Evolutionary conservation across 2,329 filamentous ascomycete species (phyloP).

Genomic region (Xylariaceae sp.): DNA sequence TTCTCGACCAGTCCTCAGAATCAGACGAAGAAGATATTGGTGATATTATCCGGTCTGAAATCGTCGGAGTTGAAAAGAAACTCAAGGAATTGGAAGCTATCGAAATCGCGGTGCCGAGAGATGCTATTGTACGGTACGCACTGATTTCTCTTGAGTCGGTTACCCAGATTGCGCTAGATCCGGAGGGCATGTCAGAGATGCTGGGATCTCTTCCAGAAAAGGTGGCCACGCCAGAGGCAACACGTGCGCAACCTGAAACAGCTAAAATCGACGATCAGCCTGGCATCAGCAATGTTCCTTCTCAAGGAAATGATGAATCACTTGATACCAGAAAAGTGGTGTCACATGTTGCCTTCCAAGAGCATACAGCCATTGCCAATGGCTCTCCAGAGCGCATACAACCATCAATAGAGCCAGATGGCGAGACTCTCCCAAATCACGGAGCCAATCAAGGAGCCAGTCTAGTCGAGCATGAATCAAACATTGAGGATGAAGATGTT

Average conservation of each 20-base stretch:
- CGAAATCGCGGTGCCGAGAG: conserved; percentile 36
- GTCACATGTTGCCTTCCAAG: conserved; percentile 12
- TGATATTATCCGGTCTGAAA: conserved; percentile 52
- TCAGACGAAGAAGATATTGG: conserved; percentile 55
- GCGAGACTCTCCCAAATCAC: conserved; percentile 11
- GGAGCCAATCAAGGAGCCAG: conserved; percentile 6
- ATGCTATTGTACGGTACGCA: conserved; percentile 45
- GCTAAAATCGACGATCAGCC: conserved; percentile 22
- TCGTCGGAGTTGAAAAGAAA: conserved; percentile 47
- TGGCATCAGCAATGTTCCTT: conserved; percentile 2
- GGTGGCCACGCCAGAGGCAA: conserved; percentile 17
- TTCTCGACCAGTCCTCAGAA: conserved; percentile 46
- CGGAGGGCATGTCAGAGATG: conserved; percentile 41
- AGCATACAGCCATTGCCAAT: conserved; percentile 3
- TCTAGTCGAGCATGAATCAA: conserved; percentile 16
- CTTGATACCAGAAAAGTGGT: conserved; percentile 16
- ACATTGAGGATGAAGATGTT: conserved; percentile 29
- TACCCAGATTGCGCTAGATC: conserved; percentile 43
- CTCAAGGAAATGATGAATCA: conserved; percentile 5
- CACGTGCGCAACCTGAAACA: too few species aligned
- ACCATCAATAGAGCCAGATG: conserved; percentile 28
- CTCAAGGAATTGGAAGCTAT: conserved; percentile 43
- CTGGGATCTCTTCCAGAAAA: conserved; percentile 38
- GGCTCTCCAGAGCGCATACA: conserved; percentile 21
- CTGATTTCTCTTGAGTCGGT: conserved; percentile 46